These are phyloP conservation scores for Tetramitus jugosus DNA, from an alignment of 208 protist species.

Conservation along the genomic window DNA sequence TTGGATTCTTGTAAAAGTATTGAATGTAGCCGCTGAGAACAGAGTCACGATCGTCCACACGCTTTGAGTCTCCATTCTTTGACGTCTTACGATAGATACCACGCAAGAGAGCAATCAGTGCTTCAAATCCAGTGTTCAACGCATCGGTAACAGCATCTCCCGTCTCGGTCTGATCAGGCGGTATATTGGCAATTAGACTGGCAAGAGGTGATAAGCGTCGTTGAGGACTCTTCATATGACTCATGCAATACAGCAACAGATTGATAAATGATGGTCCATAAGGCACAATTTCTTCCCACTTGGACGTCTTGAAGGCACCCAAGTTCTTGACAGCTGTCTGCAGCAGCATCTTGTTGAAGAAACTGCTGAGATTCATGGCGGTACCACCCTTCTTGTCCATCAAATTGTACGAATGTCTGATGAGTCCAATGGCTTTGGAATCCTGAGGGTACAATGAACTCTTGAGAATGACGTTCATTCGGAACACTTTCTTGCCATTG, in stretches of 20 bases:
- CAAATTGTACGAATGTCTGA: neutral
- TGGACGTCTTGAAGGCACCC: neutral
- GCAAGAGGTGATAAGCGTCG: neutral
- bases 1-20: conserved; percentile 6
- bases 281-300: neutral
- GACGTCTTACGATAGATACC: neutral
- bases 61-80: neutral
- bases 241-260: neutral
- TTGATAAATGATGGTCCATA: neutral
- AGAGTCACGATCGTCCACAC: neutral
- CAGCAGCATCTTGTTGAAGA: neutral
- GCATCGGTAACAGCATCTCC: neutral
- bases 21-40: neutral
- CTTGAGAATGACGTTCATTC: neutral
- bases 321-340: neutral
- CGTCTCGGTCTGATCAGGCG: neutral
- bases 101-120: neutral
- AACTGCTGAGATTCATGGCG: neutral
- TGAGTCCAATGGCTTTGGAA: neutral
- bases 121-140: conserved; percentile 4
- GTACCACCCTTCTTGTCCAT: neutral
- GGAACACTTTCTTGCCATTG: neutral
- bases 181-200: neutral
- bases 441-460: neutral
- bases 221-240: neutral